A percentile compares a stretch with the other conserved stretches of the same genome.
Conservation (phyloP, 345 rosid species). For the Lepidium didymum region DNA sequence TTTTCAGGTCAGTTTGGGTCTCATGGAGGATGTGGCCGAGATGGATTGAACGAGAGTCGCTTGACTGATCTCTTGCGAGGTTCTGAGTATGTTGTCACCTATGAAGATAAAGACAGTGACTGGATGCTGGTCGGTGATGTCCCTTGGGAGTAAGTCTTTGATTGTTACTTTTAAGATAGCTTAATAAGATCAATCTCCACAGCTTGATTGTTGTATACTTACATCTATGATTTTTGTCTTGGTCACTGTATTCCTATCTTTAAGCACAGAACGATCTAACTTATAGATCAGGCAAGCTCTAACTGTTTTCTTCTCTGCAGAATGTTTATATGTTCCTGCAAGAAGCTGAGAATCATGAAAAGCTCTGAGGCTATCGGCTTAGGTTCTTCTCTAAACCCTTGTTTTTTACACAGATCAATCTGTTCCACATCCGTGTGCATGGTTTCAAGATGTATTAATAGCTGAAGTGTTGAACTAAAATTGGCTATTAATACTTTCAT, state of each 20-base stretch:
- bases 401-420: neutral
- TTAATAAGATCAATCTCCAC: neutral
- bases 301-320: conserved; percentile 29
- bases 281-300: neutral
- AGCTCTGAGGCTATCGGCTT: conserved; percentile 66
- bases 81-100: conserved; percentile 69
- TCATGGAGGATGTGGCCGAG: conserved; percentile 42
- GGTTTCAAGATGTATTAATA: neutral
- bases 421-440: neutral
- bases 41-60: conserved; percentile 45
- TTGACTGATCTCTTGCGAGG: conserved; percentile 58
- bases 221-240: neutral
- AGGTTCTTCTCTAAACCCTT: conserved; percentile 26
- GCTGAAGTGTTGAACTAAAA: neutral
- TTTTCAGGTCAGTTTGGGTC: conserved; percentile 54
- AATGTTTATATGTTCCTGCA: conserved; percentile 62
- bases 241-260: neutral
- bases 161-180: neutral
- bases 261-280: neutral
- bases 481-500: neutral
- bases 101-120: conserved; percentile 80
- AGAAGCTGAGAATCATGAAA: conserved; percentile 67
- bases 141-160: conserved; percentile 70
- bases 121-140: conserved; percentile 93
- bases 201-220: neutral